Conservation (phyloP, 2,329 filamentous ascomycete genomes). For the Alternaria triticina region DNA sequence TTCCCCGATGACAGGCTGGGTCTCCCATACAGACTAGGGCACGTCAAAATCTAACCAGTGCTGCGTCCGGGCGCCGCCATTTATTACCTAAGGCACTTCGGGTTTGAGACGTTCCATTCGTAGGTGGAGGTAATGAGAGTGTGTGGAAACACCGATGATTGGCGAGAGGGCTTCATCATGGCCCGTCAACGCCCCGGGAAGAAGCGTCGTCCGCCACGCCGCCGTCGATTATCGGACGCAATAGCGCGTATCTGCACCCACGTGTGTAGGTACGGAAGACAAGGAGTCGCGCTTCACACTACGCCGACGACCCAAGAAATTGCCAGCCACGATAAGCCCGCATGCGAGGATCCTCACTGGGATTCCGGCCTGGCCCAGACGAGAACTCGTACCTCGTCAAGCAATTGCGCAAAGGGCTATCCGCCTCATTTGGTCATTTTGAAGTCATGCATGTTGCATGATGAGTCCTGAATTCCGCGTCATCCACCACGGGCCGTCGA, state of each 20-base stretch:
- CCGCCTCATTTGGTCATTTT: neutral
- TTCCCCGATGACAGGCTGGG: conserved; percentile 28
- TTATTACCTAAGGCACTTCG: conserved; percentile 26
- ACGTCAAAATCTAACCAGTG: conserved; percentile 9
- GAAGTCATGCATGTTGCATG: neutral
- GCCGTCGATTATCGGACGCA: conserved; percentile 16
- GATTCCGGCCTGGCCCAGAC: conserved; percentile 25
- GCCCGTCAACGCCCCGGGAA: conserved; percentile 23
- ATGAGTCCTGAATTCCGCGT: neutral
- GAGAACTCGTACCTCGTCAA: conserved; percentile 7
- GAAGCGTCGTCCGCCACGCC: conserved; percentile 27
- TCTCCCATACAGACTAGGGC: conserved; percentile 23
- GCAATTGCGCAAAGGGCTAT: neutral
- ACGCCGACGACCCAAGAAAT: conserved; percentile 9
- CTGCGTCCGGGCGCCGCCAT: conserved; percentile 18
- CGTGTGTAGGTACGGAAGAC: conserved; percentile 16
- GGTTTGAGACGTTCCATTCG: conserved; percentile 23
- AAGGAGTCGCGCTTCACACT: conserved; percentile 13
- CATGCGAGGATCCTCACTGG: conserved; percentile 30
- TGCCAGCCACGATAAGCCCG: conserved; percentile 24
- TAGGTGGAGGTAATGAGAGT: conserved; percentile 15
- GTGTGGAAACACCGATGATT: conserved; percentile 15
- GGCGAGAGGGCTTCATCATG: conserved; percentile 11
- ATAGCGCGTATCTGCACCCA: conserved; percentile 21
- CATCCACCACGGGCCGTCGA: neutral